Evolutionary conservation across 192 early-diverging fungal genomes (phyloP), one percentile per base, ranked within the genome.

Genomic region (Coemansia sp.): DNA sequence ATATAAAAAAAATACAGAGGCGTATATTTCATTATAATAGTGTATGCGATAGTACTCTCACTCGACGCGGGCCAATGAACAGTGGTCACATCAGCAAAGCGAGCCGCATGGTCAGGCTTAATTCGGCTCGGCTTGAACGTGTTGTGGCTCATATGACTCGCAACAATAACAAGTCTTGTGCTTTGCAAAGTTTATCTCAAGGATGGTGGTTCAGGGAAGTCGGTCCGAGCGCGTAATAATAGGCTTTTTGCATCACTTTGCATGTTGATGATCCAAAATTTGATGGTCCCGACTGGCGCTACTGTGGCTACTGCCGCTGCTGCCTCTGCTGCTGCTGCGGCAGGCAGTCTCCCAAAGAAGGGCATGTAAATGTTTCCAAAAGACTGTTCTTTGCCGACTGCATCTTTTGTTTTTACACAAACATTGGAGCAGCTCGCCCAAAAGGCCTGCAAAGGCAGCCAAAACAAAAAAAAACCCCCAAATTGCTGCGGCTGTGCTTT

Each of bases 401-500:
- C 43, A 5, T 44, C 43, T 13, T 5, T 52, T 22, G 9, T 22
- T 52, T 52, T 20, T 52, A 6, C 49, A 24, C 49, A 52, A 52
- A 38, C 36, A 38, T 38, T 38, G 36, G 36, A 38, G 36, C 36
- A 38, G 36, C 36, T 38, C 36, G 36, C 46, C 46, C 46, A 47
- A 47, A 46, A 13, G 3, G 11, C 12, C 29, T 57, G 24, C 53
- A 60, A 60, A 60, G 57, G 10, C 29, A 16, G 22, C 20, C 49
- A n/a, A 55, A 55, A 55, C 52, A 55, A 29, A 8, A 55, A 22
- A 55, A 29, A 8, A 2, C 34, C 33, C 57, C 57, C 57, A 11
- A 60, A 60, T 38, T 60, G 57, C 57, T 60, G 57, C 57, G 57
- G 57, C 57, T 60, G 57, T 16, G 57, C 15, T 57, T 57, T 57